A percentile compares a stretch with the other conserved stretches of the same genome.
Conservation (phyloP, 768 basidiomycete genomes). For the Gloeostereum incarnatum region DNA sequence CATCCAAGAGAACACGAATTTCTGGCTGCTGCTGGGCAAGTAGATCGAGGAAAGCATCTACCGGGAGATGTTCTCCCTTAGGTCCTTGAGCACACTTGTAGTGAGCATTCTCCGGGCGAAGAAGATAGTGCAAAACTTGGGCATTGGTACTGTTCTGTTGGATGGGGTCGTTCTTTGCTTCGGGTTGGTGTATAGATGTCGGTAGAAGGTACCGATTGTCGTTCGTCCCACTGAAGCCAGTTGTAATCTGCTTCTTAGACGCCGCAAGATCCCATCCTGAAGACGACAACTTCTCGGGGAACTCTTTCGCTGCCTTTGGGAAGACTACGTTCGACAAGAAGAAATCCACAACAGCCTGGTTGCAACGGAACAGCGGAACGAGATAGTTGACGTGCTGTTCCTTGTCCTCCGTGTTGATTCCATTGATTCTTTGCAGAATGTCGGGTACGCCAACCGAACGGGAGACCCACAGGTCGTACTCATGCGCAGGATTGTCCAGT, state of each 20-base stretch:
- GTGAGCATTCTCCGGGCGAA: conserved; percentile 27
- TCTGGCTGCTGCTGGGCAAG: conserved; percentile 24
- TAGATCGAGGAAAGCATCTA: conserved; percentile 17
- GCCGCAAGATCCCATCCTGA: conserved; percentile 46
- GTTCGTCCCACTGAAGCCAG: conserved; percentile 51
- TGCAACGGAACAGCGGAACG: conserved; percentile 22
- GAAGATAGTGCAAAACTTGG: conserved; percentile 26
- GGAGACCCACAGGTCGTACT: conserved; percentile 31
- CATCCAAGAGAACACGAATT: conserved; percentile 42
- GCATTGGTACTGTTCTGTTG: conserved; percentile 40
- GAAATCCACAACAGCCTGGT: conserved; percentile 32
- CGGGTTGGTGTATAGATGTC: conserved; percentile 25
- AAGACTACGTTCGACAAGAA: conserved; percentile 37
- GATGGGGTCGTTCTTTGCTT: conserved; percentile 21
- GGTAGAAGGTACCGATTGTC: conserved; percentile 32
- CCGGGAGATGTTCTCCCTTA: conserved; percentile 13
- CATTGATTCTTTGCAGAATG: conserved; percentile 19
- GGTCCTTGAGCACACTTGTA: conserved; percentile 19
- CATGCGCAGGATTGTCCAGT: conserved; percentile 27
- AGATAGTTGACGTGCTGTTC: conserved; percentile 19
- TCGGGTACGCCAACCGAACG: conserved; percentile 15
- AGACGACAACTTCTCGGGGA: conserved; percentile 34
- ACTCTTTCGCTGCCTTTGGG: conserved; percentile 40
- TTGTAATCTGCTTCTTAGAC: conserved; percentile 23
- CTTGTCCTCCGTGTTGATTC: conserved; percentile 33